Evolutionary conservation across 75 land plant genomes (phyloP).

Genomic region (Selaginella moellendorffii): DNA sequence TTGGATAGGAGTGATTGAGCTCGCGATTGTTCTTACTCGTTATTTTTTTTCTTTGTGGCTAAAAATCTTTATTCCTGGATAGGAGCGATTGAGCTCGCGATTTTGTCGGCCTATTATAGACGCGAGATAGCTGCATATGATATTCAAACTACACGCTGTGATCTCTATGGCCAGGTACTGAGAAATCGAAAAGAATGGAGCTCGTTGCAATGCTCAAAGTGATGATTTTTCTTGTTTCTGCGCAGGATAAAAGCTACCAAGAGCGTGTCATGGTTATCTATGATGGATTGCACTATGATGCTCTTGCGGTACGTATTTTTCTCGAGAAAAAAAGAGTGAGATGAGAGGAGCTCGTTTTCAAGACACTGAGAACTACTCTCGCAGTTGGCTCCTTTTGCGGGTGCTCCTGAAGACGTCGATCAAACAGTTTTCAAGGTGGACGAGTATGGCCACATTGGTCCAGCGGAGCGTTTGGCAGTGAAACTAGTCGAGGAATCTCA

Average conservation of each 20-base stretch:
- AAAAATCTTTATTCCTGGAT: conserved; percentile 1
- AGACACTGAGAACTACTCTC: neutral
- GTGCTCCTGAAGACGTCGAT: conserved; percentile 94
- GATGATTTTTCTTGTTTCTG: neutral
- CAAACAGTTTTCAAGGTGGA: conserved; percentile 71
- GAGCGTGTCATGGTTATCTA: conserved; percentile 93
- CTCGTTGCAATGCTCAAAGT: too few species aligned
- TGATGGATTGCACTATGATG: conserved; percentile 98
- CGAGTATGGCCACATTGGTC: conserved; percentile 52
- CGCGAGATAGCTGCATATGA: conserved; percentile 99
- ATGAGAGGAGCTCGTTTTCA: neutral
- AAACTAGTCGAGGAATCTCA: conserved; percentile 68
- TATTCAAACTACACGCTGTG: conserved; percentile 87
- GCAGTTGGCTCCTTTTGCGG: conserved; percentile 79
- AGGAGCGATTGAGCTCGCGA: conserved; percentile 99
- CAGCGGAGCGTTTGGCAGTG: conserved; percentile 41
- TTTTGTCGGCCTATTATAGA: conserved; percentile 72
- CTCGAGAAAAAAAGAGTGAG: neutral
- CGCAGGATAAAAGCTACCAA: conserved; percentile 58
- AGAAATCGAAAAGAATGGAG: too few species aligned
- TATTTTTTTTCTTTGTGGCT: neutral
- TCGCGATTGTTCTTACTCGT: too few species aligned
- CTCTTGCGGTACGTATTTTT: conserved; percentile 62
- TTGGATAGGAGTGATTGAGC: too few species aligned
- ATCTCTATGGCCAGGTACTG: conserved; percentile 90